Evolutionary conservation across 2,329 filamentous ascomycete species (phyloP).

Genomic region (Talaromyces sp.): DNA sequence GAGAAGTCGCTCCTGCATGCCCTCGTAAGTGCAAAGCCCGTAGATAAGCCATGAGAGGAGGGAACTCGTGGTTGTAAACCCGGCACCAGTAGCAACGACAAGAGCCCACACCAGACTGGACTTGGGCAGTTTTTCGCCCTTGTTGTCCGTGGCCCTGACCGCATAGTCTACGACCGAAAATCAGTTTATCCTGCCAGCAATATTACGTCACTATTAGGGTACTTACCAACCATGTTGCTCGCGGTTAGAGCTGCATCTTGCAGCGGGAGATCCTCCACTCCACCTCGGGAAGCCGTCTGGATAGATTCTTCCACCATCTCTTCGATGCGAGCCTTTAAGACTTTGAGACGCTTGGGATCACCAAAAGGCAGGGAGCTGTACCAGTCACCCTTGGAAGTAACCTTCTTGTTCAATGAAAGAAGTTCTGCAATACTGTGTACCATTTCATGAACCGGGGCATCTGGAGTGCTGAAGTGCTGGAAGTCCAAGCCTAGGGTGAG

Average conservation of each 20-base stretch:
- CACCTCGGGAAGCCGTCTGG: constrained; percentile 24
- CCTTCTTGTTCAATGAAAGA: constrained; percentile 55
- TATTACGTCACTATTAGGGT: neutral
- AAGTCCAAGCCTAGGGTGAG: constrained; percentile 42
- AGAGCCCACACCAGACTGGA: neutral
- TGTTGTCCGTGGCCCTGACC: constrained; percentile 1
- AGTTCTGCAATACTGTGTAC: constrained; percentile 47
- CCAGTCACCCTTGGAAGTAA: constrained; percentile 52
- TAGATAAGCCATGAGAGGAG: constrained; percentile 57
- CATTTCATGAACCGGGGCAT: constrained; percentile 50
- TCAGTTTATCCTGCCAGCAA: constrained; percentile 20
- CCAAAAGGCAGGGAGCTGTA: constrained; percentile 55
- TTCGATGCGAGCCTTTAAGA: neutral
- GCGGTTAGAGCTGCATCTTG: constrained; percentile 41
- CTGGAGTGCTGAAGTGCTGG: constrained; percentile 36
- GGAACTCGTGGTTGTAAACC: constrained; percentile 57
- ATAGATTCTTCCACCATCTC: neutral
- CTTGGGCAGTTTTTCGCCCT: constrained; percentile 3
- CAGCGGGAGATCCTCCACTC: constrained; percentile 25
- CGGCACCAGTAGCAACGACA: constrained; percentile 52
- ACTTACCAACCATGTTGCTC: constrained; percentile 35
- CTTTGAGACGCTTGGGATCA: constrained; percentile 24
- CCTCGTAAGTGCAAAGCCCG: constrained; percentile 48
- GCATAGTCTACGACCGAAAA: neutral
- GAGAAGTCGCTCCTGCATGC: constrained; percentile 52